Evolutionary conservation across 345 rosid genomes (phyloP), one percentile per base, ranked within the genome.

Genomic region (Triadica sebifera): DNA sequence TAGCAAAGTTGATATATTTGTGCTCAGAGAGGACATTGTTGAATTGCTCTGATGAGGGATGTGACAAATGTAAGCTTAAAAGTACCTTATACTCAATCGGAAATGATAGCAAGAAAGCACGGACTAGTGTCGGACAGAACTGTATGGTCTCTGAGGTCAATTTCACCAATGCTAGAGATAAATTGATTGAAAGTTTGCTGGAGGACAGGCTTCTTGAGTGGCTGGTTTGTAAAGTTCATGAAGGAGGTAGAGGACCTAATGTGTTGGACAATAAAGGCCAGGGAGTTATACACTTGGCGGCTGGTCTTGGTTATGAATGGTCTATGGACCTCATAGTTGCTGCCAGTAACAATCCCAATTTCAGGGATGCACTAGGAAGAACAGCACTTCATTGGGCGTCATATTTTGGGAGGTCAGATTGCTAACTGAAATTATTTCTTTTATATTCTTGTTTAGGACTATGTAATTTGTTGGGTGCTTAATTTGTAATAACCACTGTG

Each of bases 371-470:
- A 47, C 74, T 22, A 65, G 93, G 93, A 63, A 84, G 88, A 75
- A 86, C 93, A 20, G 91, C 80, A 2, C 85, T 89, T 71, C 93
- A 89, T 68, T 89, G 91, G 93, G 91, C 93, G 55, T 82, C 93
- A 19, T 84, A 83, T 67, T 86, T 79, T 82, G 93, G 91, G 71
- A 87, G 91, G 93, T 87, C 39, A 79, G 83, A 43, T 34, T 38
- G 43, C 68, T 74, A 39, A 37, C 20, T 70, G 70, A 55, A 12
- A 37, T 47, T 9, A 59, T 43, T 62, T 24, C 63, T 59, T 69
- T 4, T 52, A 37, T 9, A 19, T 12, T 64, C n/a, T 17, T 29
- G 11, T 45, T 47, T 49, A 65, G 19, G 50, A 5, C 34, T n/a
- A 12, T 45, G 5, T 50, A 38, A 49, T 68, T 49, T 59, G 29